Percentiles rank a stretch among this genome's conserved stretches.
These are phyloP conservation scores for Calocybe gangraenosa DNA, from an alignment of 768 basidiomycete species.

Conservation along the genomic window DNA sequence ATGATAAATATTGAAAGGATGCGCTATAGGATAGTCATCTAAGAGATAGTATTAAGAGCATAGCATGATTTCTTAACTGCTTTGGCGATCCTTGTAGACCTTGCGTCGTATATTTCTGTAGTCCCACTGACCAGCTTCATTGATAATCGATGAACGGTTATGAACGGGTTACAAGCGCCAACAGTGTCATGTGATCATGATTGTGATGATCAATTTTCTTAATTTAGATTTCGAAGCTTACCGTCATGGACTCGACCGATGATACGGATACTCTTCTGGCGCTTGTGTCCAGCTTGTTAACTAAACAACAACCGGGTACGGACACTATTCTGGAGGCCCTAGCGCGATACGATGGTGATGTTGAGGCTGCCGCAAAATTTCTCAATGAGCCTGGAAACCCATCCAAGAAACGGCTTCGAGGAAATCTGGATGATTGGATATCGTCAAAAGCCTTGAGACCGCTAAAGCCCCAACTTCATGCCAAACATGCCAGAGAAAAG, in stretches of 20 bases:
- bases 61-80: slow-evolving; percentile 1
- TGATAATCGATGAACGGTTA: too few species aligned
- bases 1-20: background rate
- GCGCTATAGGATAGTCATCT: background rate
- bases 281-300: slow-evolving; percentile 59
- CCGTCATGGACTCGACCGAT: slow-evolving; percentile 8
- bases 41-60: too few species aligned
- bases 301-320: slow-evolving; percentile 26
- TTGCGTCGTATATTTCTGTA: background rate
- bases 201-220: too few species aligned
- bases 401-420: slow-evolving; percentile 47
- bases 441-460: slow-evolving; percentile 9
- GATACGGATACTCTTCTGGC: slow-evolving; percentile 72
- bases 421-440: slow-evolving; percentile 57
- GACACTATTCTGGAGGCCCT: slow-evolving; percentile 55
- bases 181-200: too few species aligned
- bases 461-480: background rate
- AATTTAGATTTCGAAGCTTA: too few species aligned
- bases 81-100: background rate
- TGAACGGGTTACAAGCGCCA: too few species aligned
- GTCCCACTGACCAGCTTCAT: background rate
- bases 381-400: slow-evolving; percentile 23
- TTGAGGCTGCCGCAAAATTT: slow-evolving; percentile 41
- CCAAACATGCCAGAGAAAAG: background rate
- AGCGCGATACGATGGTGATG: slow-evolving; percentile 52